A percentile compares a stretch with the other conserved stretches of the same genome.
Conservation (phyloP, 1,139 yeast genomes). For the Lodderomyces orthopsilosis region DNA sequence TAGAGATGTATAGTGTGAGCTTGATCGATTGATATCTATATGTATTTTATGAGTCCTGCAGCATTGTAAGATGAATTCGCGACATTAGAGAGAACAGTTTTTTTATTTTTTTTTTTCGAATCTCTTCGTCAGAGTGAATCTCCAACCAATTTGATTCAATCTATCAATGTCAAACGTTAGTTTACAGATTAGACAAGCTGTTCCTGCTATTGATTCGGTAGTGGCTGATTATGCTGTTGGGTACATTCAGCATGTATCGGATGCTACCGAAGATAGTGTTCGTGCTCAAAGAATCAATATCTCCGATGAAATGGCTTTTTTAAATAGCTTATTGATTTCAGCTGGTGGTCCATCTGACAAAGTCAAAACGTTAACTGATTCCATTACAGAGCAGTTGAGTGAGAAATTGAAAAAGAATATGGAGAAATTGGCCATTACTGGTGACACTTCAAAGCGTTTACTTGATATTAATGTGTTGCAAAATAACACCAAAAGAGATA, state of each 20-base stretch:
- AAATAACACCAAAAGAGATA: slow-evolving; percentile 65
- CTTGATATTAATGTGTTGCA: slow-evolving; percentile 64
- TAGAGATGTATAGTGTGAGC: background rate
- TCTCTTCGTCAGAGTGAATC: background rate
- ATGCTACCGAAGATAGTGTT: slow-evolving; percentile 79
- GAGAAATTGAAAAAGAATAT: slow-evolving; percentile 65
- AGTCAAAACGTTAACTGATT: slow-evolving; percentile 46
- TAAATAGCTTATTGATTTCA: slow-evolving; percentile 60
- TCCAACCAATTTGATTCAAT: too few relatives aligned
- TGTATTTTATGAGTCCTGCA: too few relatives aligned
- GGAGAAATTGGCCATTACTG: slow-evolving; percentile 63
- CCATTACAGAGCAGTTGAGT: slow-evolving; percentile 47
- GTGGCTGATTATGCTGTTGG: slow-evolving; percentile 93
- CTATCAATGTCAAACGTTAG: slow-evolving; percentile 52
- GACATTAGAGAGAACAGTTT: too few relatives aligned
- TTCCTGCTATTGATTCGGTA: slow-evolving; percentile 82
- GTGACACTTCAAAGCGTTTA: slow-evolving; percentile 80
- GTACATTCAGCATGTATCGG: slow-evolving; percentile 74
- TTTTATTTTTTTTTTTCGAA: background rate
- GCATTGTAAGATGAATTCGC: too few relatives aligned
- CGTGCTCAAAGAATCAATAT: slow-evolving; percentile 69
- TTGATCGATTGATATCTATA: too few relatives aligned
- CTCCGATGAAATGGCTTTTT: slow-evolving; percentile 61
- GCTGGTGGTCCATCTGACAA: slow-evolving; percentile 76
- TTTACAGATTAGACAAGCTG: slow-evolving; percentile 83